A percentile compares a stretch with the other conserved stretches of the same genome.
These are phyloP conservation scores for Boechera retrofracta DNA, from an alignment of 345 rosid species.

Conservation along the genomic window DNA sequence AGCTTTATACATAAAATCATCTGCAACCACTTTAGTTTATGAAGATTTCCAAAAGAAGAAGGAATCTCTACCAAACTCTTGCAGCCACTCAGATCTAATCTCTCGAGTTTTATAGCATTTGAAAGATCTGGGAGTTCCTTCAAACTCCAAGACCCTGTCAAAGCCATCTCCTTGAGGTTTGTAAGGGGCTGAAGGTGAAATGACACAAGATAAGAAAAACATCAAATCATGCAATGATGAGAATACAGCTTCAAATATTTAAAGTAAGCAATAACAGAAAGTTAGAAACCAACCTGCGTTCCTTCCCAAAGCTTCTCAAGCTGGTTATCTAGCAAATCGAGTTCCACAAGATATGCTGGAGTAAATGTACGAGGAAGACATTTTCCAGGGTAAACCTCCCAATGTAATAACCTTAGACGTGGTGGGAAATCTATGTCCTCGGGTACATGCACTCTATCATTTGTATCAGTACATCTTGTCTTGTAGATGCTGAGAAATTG, in stretches of 20 bases:
- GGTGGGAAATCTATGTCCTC: conserved; percentile 23
- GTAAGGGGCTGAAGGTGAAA: not conserved
- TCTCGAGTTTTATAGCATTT: too few species aligned
- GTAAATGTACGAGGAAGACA: conserved; percentile 18
- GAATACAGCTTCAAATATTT: not conserved
- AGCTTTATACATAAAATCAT: too few species aligned
- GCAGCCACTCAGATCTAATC: too few species aligned
- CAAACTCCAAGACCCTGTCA: not conserved
- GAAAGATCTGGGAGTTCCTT: not conserved
- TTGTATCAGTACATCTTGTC: not conserved
- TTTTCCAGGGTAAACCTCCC: conserved; percentile 34
- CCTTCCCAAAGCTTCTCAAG: not conserved
- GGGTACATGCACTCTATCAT: not conserved
- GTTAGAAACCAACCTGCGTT: not conserved
- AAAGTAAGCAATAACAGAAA: too few species aligned
- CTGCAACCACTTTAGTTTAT: too few species aligned
- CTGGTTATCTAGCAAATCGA: not conserved
- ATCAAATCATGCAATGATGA: too few species aligned
- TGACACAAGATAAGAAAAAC: too few species aligned
- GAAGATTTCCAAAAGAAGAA: too few species aligned
- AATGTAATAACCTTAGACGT: conserved; percentile 31
- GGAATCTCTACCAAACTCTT: too few species aligned
- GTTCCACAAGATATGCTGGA: conserved; percentile 24
- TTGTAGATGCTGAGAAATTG: not conserved
- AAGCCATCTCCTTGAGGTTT: not conserved